phyloP scores from a whole-genome alignment of 805 yeast species.

The Metschnikowia chrysomelidarum region DNA sequence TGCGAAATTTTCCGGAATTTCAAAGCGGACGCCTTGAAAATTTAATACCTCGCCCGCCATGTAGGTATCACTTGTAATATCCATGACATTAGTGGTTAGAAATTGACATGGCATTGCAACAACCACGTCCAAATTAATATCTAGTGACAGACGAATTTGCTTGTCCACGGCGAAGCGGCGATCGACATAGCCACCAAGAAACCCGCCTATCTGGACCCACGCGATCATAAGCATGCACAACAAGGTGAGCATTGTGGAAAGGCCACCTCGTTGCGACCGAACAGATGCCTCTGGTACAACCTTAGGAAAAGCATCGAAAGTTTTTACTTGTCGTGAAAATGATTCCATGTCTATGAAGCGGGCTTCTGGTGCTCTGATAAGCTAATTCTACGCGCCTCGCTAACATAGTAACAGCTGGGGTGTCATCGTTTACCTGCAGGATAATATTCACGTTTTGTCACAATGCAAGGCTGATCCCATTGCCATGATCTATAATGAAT shows the following conservation, averaged over 20 bases:
- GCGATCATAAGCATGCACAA: conserved; percentile 61
- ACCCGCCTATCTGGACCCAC: conserved; percentile 85
- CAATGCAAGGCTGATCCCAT: too few species aligned
- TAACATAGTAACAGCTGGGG: too few species aligned
- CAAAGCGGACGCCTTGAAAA: conserved; percentile 62
- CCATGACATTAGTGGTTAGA: conserved; percentile 73
- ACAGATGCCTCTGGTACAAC: conserved; percentile 57
- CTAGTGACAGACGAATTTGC: conserved; percentile 52
- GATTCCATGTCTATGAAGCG: conserved; percentile 33
- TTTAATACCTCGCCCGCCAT: conserved; percentile 74
- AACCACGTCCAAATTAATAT: conserved; percentile 73
- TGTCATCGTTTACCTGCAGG: too few species aligned
- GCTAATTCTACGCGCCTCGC: too few species aligned
- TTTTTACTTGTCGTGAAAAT: conserved; percentile 39
- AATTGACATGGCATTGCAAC: conserved; percentile 82
- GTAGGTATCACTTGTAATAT: conserved; percentile 72
- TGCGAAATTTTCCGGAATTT: conserved; percentile 48
- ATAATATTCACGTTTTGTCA: too few species aligned
- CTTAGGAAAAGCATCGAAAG: conserved; percentile 48
- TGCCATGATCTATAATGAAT: too few species aligned
- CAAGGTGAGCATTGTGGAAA: conserved; percentile 64
- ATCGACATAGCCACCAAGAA: conserved; percentile 76
- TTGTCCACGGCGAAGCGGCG: conserved; percentile 76
- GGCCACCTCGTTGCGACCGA: conserved; percentile 74
- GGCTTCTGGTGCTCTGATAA: too few species aligned